Base-by-base conservation (phyloP, 2,329 filamentous ascomycete genomes). In the Cryphonectria parasitica region DNA sequence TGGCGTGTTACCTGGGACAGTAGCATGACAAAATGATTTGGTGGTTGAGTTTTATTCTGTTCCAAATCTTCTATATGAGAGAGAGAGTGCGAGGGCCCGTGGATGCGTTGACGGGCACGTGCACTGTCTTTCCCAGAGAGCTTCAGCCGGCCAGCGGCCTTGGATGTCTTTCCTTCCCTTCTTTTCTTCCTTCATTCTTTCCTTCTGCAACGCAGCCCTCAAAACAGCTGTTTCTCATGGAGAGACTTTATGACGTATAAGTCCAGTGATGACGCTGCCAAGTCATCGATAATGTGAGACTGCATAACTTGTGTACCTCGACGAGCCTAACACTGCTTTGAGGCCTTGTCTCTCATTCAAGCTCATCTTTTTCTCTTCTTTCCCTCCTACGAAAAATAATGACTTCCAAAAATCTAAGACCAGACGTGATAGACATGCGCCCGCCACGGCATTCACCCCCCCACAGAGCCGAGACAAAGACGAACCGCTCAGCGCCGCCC, bases 401-500 rank as follows among this genome's bases (percentile, higher is more conserved):
- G 2, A 19, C 13, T 25, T 5, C 8, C 13, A 3, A 15, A 11
- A 28, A 28, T 6, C 8, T 54, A 4, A 54, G 52, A 54, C 52
- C n/a, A 15, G 52, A 54, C 52, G 45, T n/a, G 45, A n/a, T 49
- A 7, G 45, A 17, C 19, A n/a, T 49, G 15, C n/a, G 28, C 17
- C 54, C 3, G 17, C 2, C 8, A 17, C 13, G 54, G 15, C 34
- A 7, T 15, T 6, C 25, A 17, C 5, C 25, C 11, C 60, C 13
- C 22, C 31, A n/a, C 36, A 17, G 22, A 41, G 61, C 61, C 61
- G 61, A 63, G 61, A 41, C n/a, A 39, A 39, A 63, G 39, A 25
- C n/a, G n/a, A 19, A 43, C 11, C 11, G 39, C 54, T 25, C 25
- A 17, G n/a, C 8, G 28, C 11, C 11, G 39, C 54, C 28, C 25